Percentiles rank a stretch among this genome's conserved stretches.
phyloP scores from a whole-genome alignment of 139 green algal genomes.

The Pseudopediastrum boryanum region DNA sequence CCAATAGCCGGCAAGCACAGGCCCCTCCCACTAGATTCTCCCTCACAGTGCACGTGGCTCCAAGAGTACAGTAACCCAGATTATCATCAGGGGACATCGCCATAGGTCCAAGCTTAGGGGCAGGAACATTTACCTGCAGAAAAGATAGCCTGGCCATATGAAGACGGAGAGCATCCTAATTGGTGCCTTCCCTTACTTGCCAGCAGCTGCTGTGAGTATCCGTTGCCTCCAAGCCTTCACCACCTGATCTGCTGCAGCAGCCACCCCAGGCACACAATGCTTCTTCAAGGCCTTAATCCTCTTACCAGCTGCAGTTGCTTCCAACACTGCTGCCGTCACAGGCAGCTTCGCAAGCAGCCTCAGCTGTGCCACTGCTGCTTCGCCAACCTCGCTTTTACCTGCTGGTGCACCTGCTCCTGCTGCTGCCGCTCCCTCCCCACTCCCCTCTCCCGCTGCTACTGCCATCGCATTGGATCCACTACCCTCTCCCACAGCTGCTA shows the following conservation, averaged over 20 bases:
- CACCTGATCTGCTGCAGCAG: background rate
- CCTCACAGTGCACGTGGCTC: no score
- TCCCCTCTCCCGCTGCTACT: background rate
- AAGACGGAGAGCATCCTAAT: no score
- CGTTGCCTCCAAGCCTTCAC: constrained; percentile 16
- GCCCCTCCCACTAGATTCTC: no score
- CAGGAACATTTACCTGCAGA: no score
- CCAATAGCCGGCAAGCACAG: no score
- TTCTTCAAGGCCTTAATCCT: constrained; percentile 14
- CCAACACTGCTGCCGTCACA: constrained; percentile 12
- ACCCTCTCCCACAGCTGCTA: no score
- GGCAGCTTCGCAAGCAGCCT: background rate
- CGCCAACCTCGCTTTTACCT: background rate
- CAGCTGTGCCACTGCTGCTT: background rate
- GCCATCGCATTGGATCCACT: background rate
- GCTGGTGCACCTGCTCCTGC: background rate
- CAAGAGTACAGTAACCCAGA: no score
- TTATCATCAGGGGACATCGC: no score
- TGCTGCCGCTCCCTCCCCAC: background rate
- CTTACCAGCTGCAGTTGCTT: background rate
- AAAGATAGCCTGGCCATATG: no score
- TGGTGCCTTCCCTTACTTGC: no score
- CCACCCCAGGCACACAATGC: background rate
- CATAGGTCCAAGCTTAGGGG: no score
- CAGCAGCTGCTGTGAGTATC: no score